Conservation (phyloP, 1,284 basidiomycete genomes). For the Phylloporus sp. region DNA sequence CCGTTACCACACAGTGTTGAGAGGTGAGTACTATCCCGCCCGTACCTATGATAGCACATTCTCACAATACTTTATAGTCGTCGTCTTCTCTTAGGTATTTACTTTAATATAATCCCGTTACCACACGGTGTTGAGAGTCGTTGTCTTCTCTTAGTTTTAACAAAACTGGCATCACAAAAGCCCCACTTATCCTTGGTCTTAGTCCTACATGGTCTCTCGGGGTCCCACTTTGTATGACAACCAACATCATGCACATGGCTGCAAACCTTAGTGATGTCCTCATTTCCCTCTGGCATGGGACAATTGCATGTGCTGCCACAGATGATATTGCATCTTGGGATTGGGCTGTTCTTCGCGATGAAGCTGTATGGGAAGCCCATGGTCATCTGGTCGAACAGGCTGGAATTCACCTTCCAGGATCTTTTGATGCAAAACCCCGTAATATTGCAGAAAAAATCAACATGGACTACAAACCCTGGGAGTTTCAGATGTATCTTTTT, state of each 20-base stretch:
- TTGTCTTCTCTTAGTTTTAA: too few relatives aligned
- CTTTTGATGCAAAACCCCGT: neutral
- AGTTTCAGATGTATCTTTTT: neutral
- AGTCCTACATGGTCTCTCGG: neutral
- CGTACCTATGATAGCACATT: too few relatives aligned
- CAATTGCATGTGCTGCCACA: neutral
- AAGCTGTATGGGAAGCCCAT: neutral
- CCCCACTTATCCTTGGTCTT: neutral
- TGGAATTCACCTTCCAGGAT: neutral
- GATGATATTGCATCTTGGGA: neutral
- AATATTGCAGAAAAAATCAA: neutral
- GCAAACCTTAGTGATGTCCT: neutral
- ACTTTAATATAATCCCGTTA: too few relatives aligned
- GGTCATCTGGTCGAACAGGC: neutral
- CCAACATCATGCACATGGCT: neutral
- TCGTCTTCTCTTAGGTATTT: too few relatives aligned
- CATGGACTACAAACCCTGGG: neutral
- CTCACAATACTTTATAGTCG: too few relatives aligned
- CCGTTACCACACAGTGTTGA: too few relatives aligned
- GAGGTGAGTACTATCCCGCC: too few relatives aligned
- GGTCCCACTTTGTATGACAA: neutral
- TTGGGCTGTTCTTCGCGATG: neutral
- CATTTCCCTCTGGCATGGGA: neutral
- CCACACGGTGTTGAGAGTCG: too few relatives aligned
- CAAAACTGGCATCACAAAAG: constrained; percentile 22